Evolutionary conservation across 2,329 filamentous ascomycete species (phyloP).

Genomic region (Verticillium longisporum): DNA sequence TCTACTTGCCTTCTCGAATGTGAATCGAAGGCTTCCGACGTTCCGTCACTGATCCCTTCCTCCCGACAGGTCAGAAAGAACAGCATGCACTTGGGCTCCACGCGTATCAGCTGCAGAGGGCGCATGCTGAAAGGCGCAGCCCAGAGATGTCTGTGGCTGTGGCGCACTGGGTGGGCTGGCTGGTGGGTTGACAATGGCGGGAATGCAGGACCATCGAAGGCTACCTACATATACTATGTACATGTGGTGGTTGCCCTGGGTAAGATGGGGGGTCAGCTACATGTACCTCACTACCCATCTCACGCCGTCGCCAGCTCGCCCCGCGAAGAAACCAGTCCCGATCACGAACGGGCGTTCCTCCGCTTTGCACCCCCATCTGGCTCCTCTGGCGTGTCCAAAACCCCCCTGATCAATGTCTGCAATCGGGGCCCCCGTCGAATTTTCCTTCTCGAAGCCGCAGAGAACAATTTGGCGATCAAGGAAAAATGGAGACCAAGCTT

Average conservation of each 20-base stretch:
- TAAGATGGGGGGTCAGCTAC: too few relatives aligned
- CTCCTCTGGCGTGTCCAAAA: background rate
- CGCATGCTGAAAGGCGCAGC: background rate
- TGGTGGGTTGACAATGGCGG: conserved; percentile 1
- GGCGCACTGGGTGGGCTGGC: conserved; percentile 1
- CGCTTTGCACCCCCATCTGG: background rate
- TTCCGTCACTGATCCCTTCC: background rate
- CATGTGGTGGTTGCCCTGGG: too few relatives aligned
- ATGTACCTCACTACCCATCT: too few relatives aligned
- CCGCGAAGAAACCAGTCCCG: too few relatives aligned
- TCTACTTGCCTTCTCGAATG: conserved; percentile 12
- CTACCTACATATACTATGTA: too few relatives aligned
- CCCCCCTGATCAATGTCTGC: background rate
- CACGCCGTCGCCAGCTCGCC: too few relatives aligned
- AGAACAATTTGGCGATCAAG: background rate
- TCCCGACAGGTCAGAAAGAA: background rate
- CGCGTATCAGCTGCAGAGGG: background rate
- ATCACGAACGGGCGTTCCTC: background rate
- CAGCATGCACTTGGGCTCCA: background rate
- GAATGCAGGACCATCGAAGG: background rate
- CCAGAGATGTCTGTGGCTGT: background rate
- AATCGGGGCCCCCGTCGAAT: background rate
- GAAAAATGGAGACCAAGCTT: background rate
- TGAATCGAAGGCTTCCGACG: conserved; percentile 8
- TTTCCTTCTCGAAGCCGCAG: background rate